Conservation (phyloP, 2,329 filamentous ascomycete genomes). For the Nectriaceae sp. region DNA sequence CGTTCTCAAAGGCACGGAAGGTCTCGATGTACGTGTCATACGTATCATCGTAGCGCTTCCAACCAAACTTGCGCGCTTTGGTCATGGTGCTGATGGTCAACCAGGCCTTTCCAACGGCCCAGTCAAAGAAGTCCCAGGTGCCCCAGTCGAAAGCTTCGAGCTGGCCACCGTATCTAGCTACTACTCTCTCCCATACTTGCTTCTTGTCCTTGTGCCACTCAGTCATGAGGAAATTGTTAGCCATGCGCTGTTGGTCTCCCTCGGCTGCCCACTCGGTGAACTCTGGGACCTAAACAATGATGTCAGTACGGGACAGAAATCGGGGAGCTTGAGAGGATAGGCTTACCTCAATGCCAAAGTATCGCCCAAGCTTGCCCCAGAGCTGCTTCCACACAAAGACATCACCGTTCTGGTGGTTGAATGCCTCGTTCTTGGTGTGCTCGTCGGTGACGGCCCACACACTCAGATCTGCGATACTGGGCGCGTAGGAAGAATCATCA, state of each 20-base stretch:
- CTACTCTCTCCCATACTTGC: conserved; percentile 15
- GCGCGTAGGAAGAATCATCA: conserved; percentile 17
- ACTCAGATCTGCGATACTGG: conserved; percentile 14
- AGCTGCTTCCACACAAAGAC: conserved; percentile 16
- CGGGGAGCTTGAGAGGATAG: neutral
- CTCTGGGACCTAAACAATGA: conserved; percentile 6
- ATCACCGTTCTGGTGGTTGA: conserved; percentile 17
- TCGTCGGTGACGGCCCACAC: conserved; percentile 12
- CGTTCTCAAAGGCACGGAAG: conserved; percentile 20
- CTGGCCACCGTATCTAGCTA: conserved; percentile 15
- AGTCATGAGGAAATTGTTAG: conserved; percentile 16
- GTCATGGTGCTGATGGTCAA: conserved; percentile 11
- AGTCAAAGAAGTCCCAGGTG: conserved; percentile 22
- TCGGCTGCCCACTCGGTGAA: conserved; percentile 13
- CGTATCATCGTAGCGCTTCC: conserved; percentile 18
- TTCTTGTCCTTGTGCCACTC: conserved; percentile 21
- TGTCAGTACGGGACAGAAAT: neutral
- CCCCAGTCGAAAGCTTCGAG: conserved; percentile 18
- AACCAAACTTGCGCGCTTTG: conserved; percentile 21
- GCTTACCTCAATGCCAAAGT: conserved; percentile 12
- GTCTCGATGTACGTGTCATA: conserved; percentile 19
- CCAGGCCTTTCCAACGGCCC: conserved; percentile 21
- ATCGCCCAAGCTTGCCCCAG: conserved; percentile 8
- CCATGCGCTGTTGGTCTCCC: conserved; percentile 17
- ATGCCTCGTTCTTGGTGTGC: conserved; percentile 15